Conservation (phyloP, 23 red algal species). For the Cyanidium caldarium region DNA sequence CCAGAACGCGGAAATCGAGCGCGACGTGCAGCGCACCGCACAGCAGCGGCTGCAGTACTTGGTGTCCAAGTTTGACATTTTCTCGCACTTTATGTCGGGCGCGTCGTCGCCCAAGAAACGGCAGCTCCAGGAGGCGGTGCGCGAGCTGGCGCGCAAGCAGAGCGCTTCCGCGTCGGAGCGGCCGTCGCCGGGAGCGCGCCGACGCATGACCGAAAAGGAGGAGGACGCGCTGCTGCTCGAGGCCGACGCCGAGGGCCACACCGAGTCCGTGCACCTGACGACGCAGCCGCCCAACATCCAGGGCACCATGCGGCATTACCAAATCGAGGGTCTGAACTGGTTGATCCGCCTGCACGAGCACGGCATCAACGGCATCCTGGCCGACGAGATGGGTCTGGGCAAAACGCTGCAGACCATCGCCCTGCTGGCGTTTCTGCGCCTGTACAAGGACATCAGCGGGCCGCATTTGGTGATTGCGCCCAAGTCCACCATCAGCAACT, state of each 20-base stretch:
- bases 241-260: conserved; percentile 23
- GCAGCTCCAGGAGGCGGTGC: not conserved
- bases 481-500: conserved; percentile 91
- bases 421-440: conserved; percentile 61
- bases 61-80: conserved; percentile 71
- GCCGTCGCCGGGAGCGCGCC: not conserved
- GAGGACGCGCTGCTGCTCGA: conserved; percentile 85
- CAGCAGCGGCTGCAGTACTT: conserved; percentile 39
- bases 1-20: not conserved
- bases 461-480: conserved; percentile 96
- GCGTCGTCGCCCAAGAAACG: not conserved
- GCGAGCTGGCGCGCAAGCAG: not conserved
- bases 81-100: conserved; percentile 68
- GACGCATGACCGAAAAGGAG: conserved; percentile 90
- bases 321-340: conserved; percentile 96
- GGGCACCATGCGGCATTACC: conserved; percentile 76
- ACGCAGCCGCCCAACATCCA: conserved; percentile 65
- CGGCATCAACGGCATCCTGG: conserved; percentile 91
- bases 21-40: not conserved
- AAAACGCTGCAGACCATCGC: conserved; percentile 98
- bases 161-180: not conserved
- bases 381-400: conserved; percentile 98
- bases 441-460: conserved; percentile 64
- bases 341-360: conserved; percentile 75
- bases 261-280: conserved; percentile 47